Base-by-base conservation (phyloP, 2,329 filamentous ascomycete species). In the Trichoderma harzianum region DNA sequence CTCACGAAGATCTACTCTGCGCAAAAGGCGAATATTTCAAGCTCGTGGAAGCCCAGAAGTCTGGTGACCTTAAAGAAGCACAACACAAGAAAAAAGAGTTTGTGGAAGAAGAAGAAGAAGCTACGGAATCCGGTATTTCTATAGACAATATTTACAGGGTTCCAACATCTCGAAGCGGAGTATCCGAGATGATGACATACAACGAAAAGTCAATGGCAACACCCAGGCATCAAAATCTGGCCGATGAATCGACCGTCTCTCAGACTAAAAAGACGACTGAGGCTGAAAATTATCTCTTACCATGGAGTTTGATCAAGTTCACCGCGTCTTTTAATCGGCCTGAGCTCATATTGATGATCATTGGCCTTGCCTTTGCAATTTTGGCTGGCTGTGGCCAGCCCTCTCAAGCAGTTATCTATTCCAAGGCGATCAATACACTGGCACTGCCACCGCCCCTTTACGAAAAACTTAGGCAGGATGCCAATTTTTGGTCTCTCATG, bases 401-500 rank as follows among this genome's bases (percentile, higher is more conserved):
- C 4, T 47, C 64, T 53, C 64, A 67, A 47, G 36, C 64, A 24
- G 51, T 62, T 3, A 47, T 64, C 30, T 67, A 67, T 26, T 51
- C 64, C 26, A 67, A 67, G 3, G 64, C 47, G 14, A 67, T 67
- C 64, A 67, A 53, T 24, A 55, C 64, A 53, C 21, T 67, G 11
- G 28, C 64, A 26, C 47, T 51, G 16, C 62, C 62, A n/a, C 58
- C 57, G 28, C n/a, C 10, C 11, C 39, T 43, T 12, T 47, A 65
- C 43, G 39, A 43, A 2, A 39, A 65, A 3, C 32, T 65, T 39
- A 21, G 43, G 11, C 62, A 32, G 1, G 62, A 65, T 39, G 36
- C 36, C n/a, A 47, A 53, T 7, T 43, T 65, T n/a, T 65, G 32
- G 62, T 39, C 62, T 30, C 24, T 65, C 10, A 43, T 65, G 39